Conservation (phyloP, 1,284 basidiomycete genomes). For the Sanghuangporus baumii region DNA sequence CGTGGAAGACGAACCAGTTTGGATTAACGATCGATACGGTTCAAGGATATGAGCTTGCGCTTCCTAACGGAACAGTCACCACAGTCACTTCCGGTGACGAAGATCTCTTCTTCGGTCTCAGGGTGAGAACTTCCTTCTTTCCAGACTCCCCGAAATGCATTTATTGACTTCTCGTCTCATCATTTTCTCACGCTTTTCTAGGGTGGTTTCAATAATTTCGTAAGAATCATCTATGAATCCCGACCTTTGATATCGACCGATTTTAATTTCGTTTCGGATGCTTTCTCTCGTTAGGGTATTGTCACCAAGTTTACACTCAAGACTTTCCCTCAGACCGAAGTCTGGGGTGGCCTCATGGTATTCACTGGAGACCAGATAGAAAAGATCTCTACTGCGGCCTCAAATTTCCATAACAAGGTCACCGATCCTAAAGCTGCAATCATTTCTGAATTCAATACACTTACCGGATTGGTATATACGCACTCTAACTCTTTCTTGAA, state of each 20-base stretch:
- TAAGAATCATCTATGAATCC: conserved; percentile 24
- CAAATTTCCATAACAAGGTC: conserved; percentile 42
- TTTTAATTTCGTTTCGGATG: background rate
- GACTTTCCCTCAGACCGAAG: conserved; percentile 45
- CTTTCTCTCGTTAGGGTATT: conserved; percentile 40
- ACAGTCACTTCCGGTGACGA: conserved; percentile 34
- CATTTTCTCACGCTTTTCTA: conserved; percentile 20
- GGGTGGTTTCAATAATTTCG: conserved; percentile 60
- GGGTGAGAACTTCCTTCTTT: conserved; percentile 24
- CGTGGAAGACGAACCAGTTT: conserved; percentile 46
- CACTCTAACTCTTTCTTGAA: background rate
- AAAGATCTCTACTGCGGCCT: conserved; percentile 39
- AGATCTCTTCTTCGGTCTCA: conserved; percentile 44
- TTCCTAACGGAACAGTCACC: conserved; percentile 38
- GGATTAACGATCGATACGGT: conserved; percentile 49
- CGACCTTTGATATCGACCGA: background rate
- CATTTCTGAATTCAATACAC: conserved; percentile 49
- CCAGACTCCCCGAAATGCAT: background rate
- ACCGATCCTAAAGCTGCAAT: conserved; percentile 56
- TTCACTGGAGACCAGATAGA: conserved; percentile 34
- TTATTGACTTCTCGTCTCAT: background rate
- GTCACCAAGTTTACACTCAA: conserved; percentile 54
- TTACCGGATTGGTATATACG: conserved; percentile 33
- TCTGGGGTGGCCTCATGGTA: conserved; percentile 56
- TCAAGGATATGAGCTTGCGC: conserved; percentile 40